phyloP scores from a whole-genome alignment of 768 basidiomycete genomes.

The Mycena alexandri region DNA sequence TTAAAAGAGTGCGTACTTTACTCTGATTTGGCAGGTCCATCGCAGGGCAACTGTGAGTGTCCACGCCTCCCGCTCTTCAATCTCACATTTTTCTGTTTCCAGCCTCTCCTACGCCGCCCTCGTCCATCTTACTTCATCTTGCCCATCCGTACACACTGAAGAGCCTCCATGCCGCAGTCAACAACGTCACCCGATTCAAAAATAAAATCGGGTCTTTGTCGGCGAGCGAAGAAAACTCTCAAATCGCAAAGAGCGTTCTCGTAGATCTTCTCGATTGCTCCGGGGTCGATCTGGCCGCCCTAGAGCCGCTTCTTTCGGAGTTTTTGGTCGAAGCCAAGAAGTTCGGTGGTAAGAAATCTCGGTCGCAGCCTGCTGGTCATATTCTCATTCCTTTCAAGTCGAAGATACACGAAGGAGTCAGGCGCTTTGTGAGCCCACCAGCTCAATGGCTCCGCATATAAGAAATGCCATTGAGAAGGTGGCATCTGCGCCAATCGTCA shows the following conservation, averaged over 20 bases:
- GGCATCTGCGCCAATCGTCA: slow-evolving; percentile 61
- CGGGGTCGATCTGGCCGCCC: slow-evolving; percentile 68
- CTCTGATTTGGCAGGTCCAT: slow-evolving; percentile 27
- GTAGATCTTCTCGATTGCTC: slow-evolving; percentile 74
- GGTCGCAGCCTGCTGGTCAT: slow-evolving; percentile 12
- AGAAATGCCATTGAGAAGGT: slow-evolving; percentile 61
- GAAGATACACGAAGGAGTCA: slow-evolving; percentile 65
- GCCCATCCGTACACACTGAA: slow-evolving; percentile 71
- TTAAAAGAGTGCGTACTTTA: slow-evolving; percentile 66
- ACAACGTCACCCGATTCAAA: slow-evolving; percentile 71
- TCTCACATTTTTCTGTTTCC: slow-evolving; percentile 4
- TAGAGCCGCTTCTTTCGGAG: slow-evolving; percentile 63
- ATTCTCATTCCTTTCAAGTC: slow-evolving; percentile 51
- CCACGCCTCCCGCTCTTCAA: neutral
- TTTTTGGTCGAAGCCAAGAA: slow-evolving; percentile 48
- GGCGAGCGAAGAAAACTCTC: slow-evolving; percentile 71
- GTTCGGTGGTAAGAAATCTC: slow-evolving; percentile 49
- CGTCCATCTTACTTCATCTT: slow-evolving; percentile 68
- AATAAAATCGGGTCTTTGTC: slow-evolving; percentile 64
- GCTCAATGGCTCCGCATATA: slow-evolving; percentile 57
- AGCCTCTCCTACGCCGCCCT: slow-evolving; percentile 32
- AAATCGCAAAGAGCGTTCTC: slow-evolving; percentile 73
- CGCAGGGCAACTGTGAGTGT: slow-evolving; percentile 45
- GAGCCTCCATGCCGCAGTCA: slow-evolving; percentile 62
- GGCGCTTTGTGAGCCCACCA: slow-evolving; percentile 70